Evolutionary conservation across 2,329 filamentous ascomycete species (phyloP).

Genomic region (Plenodomus biglobosus): DNA sequence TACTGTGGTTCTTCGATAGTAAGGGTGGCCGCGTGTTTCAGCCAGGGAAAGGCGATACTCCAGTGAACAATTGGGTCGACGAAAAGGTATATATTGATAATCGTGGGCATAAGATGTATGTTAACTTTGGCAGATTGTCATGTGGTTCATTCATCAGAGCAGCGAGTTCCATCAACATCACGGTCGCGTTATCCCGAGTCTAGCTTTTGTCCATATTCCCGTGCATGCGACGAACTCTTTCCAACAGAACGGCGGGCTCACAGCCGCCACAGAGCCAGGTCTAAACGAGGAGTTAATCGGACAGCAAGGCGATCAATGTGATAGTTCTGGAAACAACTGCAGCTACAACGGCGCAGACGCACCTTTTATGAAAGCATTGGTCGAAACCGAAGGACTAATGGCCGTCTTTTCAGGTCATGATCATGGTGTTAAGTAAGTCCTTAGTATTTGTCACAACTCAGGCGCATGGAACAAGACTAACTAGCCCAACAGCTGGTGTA

Average conservation of each 20-base stretch:
- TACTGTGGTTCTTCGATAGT: conserved; percentile 73
- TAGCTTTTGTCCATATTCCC: conserved; percentile 60
- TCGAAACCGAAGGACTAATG: conserved; percentile 53
- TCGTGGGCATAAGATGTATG: no score
- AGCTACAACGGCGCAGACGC: conserved; percentile 54
- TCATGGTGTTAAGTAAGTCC: conserved; percentile 48
- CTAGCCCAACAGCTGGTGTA: conserved; percentile 35
- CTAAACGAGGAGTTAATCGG: conserved; percentile 38
- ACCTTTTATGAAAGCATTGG: conserved; percentile 64
- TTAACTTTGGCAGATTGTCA: conserved; percentile 24
- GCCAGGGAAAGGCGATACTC: conserved; percentile 14
- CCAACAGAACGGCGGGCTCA: conserved; percentile 53
- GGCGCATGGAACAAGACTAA: no score
- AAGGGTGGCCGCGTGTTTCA: conserved; percentile 30
- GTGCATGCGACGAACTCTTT: conserved; percentile 27
- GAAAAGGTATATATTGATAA: conserved; percentile 16
- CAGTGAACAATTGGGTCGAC: conserved; percentile 22
- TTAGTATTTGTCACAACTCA: not conserved
- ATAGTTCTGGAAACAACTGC: conserved; percentile 18
- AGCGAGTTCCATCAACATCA: conserved; percentile 27
- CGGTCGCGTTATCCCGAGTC: conserved; percentile 48
- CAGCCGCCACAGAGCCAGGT: conserved; percentile 46
- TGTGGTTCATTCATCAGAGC: conserved; percentile 29
- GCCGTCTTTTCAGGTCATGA: conserved; percentile 65
- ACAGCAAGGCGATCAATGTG: conserved; percentile 24